A percentile compares a stretch with the other conserved stretches of the same genome.
Conservation (phyloP, 2,329 filamentous ascomycete species). For the Myriosclerotinia scirpicola region DNA sequence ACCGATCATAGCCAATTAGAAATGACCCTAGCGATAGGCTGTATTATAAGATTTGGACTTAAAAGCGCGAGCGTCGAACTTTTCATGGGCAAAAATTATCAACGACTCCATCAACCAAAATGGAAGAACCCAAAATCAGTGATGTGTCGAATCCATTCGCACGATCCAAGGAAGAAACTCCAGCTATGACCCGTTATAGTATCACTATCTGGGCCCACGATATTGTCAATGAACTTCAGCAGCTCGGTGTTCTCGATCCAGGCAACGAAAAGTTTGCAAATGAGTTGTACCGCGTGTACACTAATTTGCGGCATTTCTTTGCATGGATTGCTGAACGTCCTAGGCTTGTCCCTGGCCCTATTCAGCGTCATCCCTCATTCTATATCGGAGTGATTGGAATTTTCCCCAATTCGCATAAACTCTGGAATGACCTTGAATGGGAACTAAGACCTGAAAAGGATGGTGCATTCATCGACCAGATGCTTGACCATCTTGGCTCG, state of each 20-base stretch:
- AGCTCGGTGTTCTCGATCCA: not conserved
- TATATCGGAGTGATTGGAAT: not conserved
- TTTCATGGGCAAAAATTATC: not conserved
- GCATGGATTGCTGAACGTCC: constrained; percentile 1
- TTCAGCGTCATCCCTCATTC: no score
- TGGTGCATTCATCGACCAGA: not conserved
- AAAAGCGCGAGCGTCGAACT: not conserved
- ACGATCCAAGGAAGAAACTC: not conserved
- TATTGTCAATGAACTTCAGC: not conserved
- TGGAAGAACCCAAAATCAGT: not conserved
- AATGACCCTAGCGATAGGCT: no score
- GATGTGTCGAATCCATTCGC: constrained; percentile 1
- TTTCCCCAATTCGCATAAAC: not conserved
- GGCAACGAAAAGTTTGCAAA: not conserved
- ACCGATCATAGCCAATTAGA: not conserved
- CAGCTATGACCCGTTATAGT: not conserved
- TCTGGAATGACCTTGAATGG: constrained; percentile 12
- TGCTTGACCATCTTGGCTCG: constrained; percentile 6
- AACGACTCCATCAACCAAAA: not conserved
- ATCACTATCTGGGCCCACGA: constrained; percentile 13
- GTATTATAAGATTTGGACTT: not conserved
- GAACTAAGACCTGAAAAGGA: not conserved
- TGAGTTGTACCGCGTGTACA: not conserved
- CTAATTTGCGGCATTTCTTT: not conserved
- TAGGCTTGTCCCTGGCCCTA: not conserved